A percentile compares a stretch with the other conserved stretches of the same genome.
Evolutionary conservation across 164 flowering plant species (phyloP).

Genomic region (Piper longum): DNA sequence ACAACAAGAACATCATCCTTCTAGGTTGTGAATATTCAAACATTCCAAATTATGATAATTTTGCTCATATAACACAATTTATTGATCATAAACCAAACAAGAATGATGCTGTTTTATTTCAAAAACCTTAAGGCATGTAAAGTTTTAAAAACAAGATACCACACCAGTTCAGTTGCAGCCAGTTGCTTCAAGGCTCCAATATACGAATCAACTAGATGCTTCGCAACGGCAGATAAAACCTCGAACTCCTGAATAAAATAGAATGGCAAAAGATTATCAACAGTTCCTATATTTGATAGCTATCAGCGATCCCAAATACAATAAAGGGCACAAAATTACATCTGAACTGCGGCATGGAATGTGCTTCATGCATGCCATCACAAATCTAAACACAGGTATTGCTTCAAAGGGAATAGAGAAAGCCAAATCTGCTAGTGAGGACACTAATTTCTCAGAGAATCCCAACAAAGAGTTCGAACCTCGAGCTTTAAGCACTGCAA

Average conservation of each 20-base stretch:
- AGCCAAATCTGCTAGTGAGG: constrained; percentile 45
- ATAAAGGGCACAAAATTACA: constrained; percentile 25
- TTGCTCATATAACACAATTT: too few species aligned
- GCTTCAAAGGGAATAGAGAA: constrained; percentile 50
- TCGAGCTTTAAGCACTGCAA: constrained; percentile 32
- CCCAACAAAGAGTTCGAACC: constrained; percentile 22
- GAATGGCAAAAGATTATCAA: not conserved
- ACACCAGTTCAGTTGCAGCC: constrained; percentile 38
- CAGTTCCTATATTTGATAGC: not conserved
- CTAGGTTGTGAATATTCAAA: too few species aligned
- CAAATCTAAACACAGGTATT: constrained; percentile 37
- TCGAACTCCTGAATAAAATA: constrained; percentile 34
- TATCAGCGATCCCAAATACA: not conserved
- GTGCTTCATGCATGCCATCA: constrained; percentile 32
- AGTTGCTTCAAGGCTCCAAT: constrained; percentile 35
- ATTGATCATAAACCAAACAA: not conserved
- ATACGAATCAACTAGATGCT: constrained; percentile 47
- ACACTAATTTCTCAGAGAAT: constrained; percentile 42
- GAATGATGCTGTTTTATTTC: not conserved
- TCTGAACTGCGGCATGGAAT: constrained; percentile 30
- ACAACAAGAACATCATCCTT: too few species aligned
- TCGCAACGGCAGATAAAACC: constrained; percentile 24
- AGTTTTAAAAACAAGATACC: not conserved
- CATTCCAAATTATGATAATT: too few species aligned
- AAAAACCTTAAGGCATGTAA: not conserved